These are phyloP conservation scores for Cryphonectria radicalis DNA, from an alignment of 2,329 filamentous ascomycete species.

Conservation along the genomic window DNA sequence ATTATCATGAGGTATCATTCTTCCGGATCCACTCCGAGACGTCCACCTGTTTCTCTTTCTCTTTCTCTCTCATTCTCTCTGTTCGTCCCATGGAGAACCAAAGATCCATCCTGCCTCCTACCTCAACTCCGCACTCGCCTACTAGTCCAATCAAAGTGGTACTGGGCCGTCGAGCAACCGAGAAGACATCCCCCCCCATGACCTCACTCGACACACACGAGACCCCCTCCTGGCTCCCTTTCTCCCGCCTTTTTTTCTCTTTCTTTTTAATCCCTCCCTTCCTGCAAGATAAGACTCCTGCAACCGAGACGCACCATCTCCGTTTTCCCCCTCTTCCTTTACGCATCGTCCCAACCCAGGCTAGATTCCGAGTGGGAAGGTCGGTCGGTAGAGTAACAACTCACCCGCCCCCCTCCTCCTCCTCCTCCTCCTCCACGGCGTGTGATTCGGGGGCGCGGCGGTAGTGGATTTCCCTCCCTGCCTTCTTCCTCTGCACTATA, in stretches of 20 bases:
- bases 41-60: not conserved
- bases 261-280: not conserved
- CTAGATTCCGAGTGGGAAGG: slow-evolving; percentile 5
- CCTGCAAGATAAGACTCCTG: slow-evolving; percentile 7
- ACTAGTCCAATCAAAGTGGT: not conserved
- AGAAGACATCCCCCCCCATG: not conserved
- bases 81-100: not conserved
- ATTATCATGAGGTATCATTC: slow-evolving; percentile 9
- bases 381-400: not conserved
- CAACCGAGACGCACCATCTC: not conserved
- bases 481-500: not conserved
- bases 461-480: not conserved
- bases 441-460: not conserved
- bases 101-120: slow-evolving; percentile 1
- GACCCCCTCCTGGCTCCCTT: not conserved
- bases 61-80: not conserved
- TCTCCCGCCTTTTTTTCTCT: not conserved
- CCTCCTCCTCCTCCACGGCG: not conserved
- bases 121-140: not conserved
- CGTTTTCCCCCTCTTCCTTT: not conserved
- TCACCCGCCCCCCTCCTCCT: too few species aligned
- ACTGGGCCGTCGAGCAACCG: not conserved
- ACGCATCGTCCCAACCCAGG: not conserved
- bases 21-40: slow-evolving; percentile 1
- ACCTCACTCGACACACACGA: not conserved